Evolutionary conservation across 2,329 filamentous ascomycete genomes (phyloP).

Genomic region (Aspergillus pseudotamarii): DNA sequence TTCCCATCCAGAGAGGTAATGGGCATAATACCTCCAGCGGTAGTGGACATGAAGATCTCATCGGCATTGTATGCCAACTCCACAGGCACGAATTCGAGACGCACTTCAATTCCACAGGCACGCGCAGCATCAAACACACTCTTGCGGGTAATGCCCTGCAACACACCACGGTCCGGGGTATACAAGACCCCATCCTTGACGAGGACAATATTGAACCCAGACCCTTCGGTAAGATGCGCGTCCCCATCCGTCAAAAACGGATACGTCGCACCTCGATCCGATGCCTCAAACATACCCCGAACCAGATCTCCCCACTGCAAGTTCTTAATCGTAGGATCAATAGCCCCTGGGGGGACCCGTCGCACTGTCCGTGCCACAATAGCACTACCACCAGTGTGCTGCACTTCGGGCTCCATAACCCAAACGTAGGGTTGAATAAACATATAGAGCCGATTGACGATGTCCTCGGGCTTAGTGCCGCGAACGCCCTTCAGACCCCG

Average conservation of each 20-base stretch:
- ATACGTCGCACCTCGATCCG: constrained; percentile 50
- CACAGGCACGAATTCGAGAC: constrained; percentile 47
- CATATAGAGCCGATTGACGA: constrained; percentile 51
- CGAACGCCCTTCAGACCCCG: constrained; percentile 50
- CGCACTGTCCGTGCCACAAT: constrained; percentile 52
- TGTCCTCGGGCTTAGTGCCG: constrained; percentile 35
- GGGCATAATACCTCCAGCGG: constrained; percentile 58
- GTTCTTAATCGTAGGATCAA: constrained; percentile 58
- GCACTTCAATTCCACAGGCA: constrained; percentile 37
- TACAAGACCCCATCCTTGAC: constrained; percentile 50
- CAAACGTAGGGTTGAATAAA: constrained; percentile 54
- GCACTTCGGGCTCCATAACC: constrained; percentile 53
- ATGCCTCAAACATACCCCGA: constrained; percentile 50
- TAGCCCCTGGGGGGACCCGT: constrained; percentile 48
- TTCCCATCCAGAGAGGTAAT: constrained; percentile 52
- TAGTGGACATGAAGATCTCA: constrained; percentile 58
- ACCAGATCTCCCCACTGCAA: constrained; percentile 56
- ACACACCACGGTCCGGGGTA: constrained; percentile 52
- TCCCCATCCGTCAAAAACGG: constrained; percentile 57
- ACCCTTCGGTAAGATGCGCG: constrained; percentile 53
- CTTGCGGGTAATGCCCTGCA: constrained; percentile 54
- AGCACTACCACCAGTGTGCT: constrained; percentile 45
- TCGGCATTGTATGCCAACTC: constrained; percentile 47
- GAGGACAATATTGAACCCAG: constrained; percentile 53
- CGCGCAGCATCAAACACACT: constrained; percentile 51